Evolutionary conservation across 2,329 filamentous ascomycete species (phyloP).

Genomic region (Alternaria brassicicola): DNA sequence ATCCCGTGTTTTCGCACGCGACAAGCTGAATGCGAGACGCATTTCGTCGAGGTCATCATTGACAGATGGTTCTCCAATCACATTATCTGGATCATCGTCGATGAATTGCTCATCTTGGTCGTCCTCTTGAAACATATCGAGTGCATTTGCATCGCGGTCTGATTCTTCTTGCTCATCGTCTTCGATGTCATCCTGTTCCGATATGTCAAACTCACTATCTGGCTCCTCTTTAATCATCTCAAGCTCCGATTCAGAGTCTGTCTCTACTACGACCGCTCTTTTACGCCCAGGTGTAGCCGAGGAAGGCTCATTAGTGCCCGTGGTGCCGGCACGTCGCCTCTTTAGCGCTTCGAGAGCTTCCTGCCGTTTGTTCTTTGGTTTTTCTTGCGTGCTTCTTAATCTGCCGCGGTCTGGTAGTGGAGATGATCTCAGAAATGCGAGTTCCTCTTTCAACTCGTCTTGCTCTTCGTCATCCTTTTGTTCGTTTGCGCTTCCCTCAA

Average conservation of each 20-base stretch:
- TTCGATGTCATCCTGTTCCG: conserved; percentile 31
- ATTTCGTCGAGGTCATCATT: conserved; percentile 59
- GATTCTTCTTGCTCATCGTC: conserved; percentile 31
- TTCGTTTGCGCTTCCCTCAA: conserved; percentile 1
- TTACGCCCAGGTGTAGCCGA: conserved; percentile 32
- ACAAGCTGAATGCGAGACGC: conserved; percentile 73
- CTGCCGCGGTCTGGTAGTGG: conserved; percentile 36
- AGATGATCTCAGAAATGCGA: conserved; percentile 52
- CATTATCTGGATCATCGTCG: conserved; percentile 63
- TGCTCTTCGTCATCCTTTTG: conserved; percentile 29
- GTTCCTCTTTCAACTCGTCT: conserved; percentile 54
- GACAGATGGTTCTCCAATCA: conserved; percentile 53
- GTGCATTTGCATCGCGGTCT: conserved; percentile 38
- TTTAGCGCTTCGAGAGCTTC: conserved; percentile 54
- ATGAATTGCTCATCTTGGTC: conserved; percentile 70
- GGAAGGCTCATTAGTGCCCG: conserved; percentile 34
- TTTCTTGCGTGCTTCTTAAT: conserved; percentile 32
- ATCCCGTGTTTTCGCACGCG: conserved; percentile 70
- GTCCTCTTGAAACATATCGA: conserved; percentile 58
- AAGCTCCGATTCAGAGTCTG: conserved; percentile 37
- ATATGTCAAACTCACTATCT: conserved; percentile 22
- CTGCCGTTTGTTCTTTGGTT: conserved; percentile 46
- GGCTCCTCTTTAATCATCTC: conserved; percentile 45
- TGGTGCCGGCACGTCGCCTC: conserved; percentile 46
- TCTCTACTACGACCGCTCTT: conserved; percentile 28